Conservation (phyloP, 2,329 filamentous ascomycete genomes). For the Stemphylium lycopersici region DNA sequence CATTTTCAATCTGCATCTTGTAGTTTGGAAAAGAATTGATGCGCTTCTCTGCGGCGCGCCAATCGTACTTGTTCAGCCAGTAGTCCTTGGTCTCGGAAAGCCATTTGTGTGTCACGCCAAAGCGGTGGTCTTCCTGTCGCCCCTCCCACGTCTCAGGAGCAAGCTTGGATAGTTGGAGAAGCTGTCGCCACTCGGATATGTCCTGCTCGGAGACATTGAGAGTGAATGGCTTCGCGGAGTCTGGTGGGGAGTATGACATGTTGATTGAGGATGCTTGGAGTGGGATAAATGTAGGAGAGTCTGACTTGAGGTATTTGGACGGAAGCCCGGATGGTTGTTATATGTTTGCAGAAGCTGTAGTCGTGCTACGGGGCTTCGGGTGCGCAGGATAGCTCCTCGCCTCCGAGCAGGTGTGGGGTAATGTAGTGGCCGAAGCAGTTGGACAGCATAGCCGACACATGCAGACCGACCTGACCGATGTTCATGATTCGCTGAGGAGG, state of each 20-base stretch:
- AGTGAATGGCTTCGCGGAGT: constrained; percentile 40
- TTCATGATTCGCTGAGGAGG: too few species aligned
- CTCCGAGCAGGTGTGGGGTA: neutral
- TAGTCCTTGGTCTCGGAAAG: constrained; percentile 44
- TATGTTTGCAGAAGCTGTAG: neutral
- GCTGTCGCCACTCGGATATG: constrained; percentile 45
- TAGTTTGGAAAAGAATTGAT: constrained; percentile 63
- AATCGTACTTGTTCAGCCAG: constrained; percentile 48
- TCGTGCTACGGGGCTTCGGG: neutral
- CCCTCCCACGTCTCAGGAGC: constrained; percentile 41
- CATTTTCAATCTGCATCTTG: constrained; percentile 51
- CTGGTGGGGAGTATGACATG: constrained; percentile 44
- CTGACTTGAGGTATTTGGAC: too few species aligned
- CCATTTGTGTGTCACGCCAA: constrained; percentile 44
- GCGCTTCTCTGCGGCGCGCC: constrained; percentile 47
- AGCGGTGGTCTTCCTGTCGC: constrained; percentile 32
- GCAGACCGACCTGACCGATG: too few species aligned
- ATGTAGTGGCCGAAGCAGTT: neutral
- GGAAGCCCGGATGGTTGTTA: neutral
- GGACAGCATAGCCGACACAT: too few species aligned
- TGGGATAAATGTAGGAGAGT: neutral
- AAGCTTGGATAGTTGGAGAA: constrained; percentile 44
- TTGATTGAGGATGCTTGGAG: neutral
- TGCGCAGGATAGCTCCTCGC: neutral
- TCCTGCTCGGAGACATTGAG: constrained; percentile 42